phyloP scores from a whole-genome alignment of 2,329 filamentous ascomycete genomes.

The Aspergillus japonicus region DNA sequence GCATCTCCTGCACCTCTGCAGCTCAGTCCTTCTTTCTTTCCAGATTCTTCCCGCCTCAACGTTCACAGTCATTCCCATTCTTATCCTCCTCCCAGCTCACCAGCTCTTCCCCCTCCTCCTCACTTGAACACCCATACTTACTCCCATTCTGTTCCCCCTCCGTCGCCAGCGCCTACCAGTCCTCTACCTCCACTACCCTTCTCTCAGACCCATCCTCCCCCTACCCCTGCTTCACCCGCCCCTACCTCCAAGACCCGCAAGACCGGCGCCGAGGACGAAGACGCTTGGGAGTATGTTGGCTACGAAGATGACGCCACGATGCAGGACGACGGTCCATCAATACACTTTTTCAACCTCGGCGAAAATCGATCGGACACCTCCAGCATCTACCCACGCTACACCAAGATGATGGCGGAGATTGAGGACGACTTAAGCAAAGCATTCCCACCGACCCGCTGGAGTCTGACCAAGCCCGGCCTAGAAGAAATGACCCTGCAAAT shows the following conservation, averaged over 20 bases:
- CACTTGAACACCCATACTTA: not conserved
- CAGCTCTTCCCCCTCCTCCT: not conserved
- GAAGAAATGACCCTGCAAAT: conserved; percentile 4
- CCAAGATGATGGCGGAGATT: not conserved
- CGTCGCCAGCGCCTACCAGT: not conserved
- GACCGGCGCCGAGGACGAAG: not conserved
- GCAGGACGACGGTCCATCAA: not conserved
- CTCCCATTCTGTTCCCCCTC: not conserved
- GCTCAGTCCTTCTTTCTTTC: not conserved
- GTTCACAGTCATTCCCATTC: not conserved
- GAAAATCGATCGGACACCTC: not conserved
- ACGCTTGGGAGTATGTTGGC: conserved; percentile 2
- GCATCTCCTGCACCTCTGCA: not conserved
- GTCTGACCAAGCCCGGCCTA: not conserved
- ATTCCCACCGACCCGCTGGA: not conserved
- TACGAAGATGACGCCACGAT: conserved; percentile 1
- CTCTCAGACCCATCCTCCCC: not conserved
- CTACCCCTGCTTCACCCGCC: not conserved
- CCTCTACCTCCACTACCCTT: not conserved
- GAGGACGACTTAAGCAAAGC: conserved; percentile 1
- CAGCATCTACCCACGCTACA: not conserved
- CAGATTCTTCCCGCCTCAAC: not conserved
- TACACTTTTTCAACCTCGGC: not conserved
- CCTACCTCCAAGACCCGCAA: not conserved
- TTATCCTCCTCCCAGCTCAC: not conserved